Evolutionary conservation across 331 rosid genomes (phyloP).

Genomic region (Malus hybrid): DNA sequence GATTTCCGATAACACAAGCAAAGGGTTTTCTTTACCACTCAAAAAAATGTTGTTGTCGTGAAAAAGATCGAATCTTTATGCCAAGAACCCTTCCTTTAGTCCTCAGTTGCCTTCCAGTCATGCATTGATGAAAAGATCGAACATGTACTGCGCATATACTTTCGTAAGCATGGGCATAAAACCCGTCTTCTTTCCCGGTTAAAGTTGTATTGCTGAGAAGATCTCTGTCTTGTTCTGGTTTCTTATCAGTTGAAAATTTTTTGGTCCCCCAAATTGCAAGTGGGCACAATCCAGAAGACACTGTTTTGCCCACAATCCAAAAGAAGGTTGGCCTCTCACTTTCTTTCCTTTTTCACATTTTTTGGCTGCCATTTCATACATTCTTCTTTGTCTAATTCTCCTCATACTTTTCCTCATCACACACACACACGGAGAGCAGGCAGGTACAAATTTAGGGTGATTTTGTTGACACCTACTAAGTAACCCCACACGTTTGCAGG

Average conservation of each 20-base stretch:
- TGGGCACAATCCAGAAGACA: conserved; percentile 35
- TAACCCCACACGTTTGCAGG: conserved; percentile 11
- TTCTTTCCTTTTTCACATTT: conserved; percentile 31
- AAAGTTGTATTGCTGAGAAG: conserved; percentile 26
- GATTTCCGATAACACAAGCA: neutral
- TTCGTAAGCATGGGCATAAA: conserved; percentile 17
- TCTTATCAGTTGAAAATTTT: conserved; percentile 30
- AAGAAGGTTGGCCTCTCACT: conserved; percentile 41
- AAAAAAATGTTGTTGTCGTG: conserved; percentile 7
- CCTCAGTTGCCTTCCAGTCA: conserved; percentile 6
- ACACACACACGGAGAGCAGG: neutral
- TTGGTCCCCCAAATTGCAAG: conserved; percentile 57
- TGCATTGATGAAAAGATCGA: conserved; percentile 8
- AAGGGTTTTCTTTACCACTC: neutral
- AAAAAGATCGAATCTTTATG: conserved; percentile 1
- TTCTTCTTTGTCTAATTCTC: conserved; percentile 11
- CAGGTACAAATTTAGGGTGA: conserved; percentile 27
- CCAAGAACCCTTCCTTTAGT: neutral
- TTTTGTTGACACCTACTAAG: conserved; percentile 20
- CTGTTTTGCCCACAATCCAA: conserved; percentile 23
- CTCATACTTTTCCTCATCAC: conserved; percentile 17
- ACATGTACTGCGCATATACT: conserved; percentile 12
- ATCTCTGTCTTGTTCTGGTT: conserved; percentile 28
- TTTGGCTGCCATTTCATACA: conserved; percentile 16
- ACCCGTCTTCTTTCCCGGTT: conserved; percentile 23